Base-by-base conservation (phyloP, 768 basidiomycete species). In the Pleurotus giganteus region DNA sequence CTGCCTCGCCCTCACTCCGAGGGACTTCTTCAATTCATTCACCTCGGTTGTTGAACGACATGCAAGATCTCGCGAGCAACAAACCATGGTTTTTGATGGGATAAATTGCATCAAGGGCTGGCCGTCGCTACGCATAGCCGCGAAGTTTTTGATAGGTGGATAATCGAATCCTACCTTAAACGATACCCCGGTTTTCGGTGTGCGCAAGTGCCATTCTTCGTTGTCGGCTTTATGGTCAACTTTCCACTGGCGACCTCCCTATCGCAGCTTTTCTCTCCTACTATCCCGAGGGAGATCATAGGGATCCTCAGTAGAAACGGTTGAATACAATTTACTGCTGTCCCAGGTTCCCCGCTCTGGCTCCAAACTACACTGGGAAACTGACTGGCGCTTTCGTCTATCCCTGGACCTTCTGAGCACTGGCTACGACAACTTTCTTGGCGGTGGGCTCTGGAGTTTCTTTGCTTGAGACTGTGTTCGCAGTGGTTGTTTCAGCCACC, bases 221-320 rank as follows among this genome's bases (percentile, higher is more conserved):
- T 28, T 19, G 12, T 28, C 44, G 27, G 44, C 7, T 26, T 45
- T 28, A 28, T 26, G 21, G 44, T 45, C 19, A 12, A 45, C 44
- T 45, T 45, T 45, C 44, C 44, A 45, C 21, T 45, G 7, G 44
- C 24, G 44, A 26, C 34, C 34, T 19, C 31, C 49, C 32, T 51
- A 51, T 29, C 34, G 49, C 34, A 51, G 34, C 27, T 36, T 51
- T 37, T 51, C 31, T 15, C 37, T 21, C 32, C 49, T 34, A 28
- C 49, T 51, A 17, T 15, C 23, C 27, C 27, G 21, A 24, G 44
- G 44, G 9, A 23, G 44, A 28, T 45, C 44, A 17, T 45, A 45
- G 1, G 44, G 44, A 28, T 45, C 44, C 44, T 45, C 23, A 8
- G 21, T 45, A 4, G 44, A 45, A 9, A 45, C 44, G 23, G 9